These are phyloP conservation scores for Trypanosoma mega DNA, from an alignment of 208 protist genomes.

Conservation along the genomic window DNA sequence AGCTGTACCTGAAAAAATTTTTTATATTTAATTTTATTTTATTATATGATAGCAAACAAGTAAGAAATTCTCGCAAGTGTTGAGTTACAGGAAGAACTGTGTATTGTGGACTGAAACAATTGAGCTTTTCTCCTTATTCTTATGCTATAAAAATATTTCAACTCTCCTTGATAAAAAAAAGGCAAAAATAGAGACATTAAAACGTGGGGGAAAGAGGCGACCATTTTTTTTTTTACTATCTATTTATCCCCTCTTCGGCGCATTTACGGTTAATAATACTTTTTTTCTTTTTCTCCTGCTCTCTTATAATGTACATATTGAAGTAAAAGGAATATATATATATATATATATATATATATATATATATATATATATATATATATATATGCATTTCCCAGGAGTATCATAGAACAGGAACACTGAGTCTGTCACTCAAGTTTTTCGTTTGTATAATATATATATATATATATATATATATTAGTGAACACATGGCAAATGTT, in stretches of 20 bases:
- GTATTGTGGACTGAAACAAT: no score
- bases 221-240: not conserved
- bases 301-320: not conserved
- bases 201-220: no score
- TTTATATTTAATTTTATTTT: no score
- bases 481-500: not conserved
- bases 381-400: not conserved
- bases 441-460: not conserved
- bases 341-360: slow-evolving; percentile 4
- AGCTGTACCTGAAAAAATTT: no score
- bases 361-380: not conserved
- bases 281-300: slow-evolving; percentile 14
- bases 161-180: no score
- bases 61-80: no score
- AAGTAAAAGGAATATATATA: slow-evolving; percentile 14
- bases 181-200: no score
- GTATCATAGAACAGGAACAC: not conserved
- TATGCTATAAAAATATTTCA: no score
- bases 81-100: no score
- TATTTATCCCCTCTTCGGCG: not conserved
- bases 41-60: no score
- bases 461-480: not conserved
- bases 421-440: not conserved
- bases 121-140: no score
- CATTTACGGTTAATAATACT: not conserved